Evolutionary conservation across 2,329 filamentous ascomycete genomes (phyloP).

Genomic region (Hymenoscyphus repandus): DNA sequence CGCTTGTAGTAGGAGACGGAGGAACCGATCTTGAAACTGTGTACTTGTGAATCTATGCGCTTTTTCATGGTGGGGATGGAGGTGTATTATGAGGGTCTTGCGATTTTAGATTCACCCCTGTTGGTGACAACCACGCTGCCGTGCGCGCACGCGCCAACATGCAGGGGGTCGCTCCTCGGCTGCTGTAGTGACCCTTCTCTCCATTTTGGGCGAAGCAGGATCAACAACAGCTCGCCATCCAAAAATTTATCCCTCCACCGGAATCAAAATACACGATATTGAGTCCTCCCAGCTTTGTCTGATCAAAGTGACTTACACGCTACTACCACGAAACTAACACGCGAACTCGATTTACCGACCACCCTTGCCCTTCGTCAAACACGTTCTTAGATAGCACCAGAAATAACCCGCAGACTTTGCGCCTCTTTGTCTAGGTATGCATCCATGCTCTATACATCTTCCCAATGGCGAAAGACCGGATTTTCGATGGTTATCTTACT

Average conservation of each 20-base stretch:
- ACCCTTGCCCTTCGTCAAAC: background rate
- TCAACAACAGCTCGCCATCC: slow-evolving; percentile 18
- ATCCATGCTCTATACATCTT: slow-evolving; percentile 4
- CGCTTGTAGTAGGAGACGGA: background rate
- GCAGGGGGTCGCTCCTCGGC: slow-evolving; percentile 9
- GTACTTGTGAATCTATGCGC: slow-evolving; percentile 5
- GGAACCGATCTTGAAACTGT: background rate
- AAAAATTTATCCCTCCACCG: background rate
- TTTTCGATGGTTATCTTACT: background rate
- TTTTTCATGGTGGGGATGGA: slow-evolving; percentile 16
- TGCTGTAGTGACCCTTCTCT: slow-evolving; percentile 15
- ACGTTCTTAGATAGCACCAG: slow-evolving; percentile 7
- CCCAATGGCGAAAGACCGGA: background rate
- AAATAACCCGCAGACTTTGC: slow-evolving; percentile 16
- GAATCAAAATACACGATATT: background rate
- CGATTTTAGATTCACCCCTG: slow-evolving; percentile 7
- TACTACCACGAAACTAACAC: slow-evolving; percentile 9
- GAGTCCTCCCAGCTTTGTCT: background rate
- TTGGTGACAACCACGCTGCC: background rate
- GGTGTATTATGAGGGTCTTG: slow-evolving; percentile 2
- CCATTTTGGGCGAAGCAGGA: slow-evolving; percentile 5
- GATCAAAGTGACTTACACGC: no score
- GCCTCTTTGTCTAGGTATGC: slow-evolving; percentile 18
- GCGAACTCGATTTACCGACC: background rate
- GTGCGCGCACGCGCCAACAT: background rate